These are phyloP conservation scores for Metschnikowia borealis DNA, from an alignment of 805 yeast species.

Conservation along the genomic window DNA sequence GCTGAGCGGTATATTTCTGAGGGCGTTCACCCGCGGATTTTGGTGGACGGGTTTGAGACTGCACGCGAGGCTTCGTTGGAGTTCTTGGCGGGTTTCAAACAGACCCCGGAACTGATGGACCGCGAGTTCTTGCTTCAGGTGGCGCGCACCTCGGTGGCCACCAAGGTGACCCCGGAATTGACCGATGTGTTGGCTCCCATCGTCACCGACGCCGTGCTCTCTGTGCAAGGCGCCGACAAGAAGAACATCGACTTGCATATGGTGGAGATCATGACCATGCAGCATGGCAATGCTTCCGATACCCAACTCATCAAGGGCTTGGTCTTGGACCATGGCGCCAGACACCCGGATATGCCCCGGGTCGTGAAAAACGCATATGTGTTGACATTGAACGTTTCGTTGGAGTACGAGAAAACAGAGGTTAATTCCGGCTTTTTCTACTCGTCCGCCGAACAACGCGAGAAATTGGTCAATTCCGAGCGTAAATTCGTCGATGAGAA, in stretches of 20 bases:
- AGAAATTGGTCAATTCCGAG: slow-evolving; percentile 88
- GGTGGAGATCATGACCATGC: slow-evolving; percentile 99
- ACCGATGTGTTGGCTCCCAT: slow-evolving; percentile 84
- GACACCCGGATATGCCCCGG: slow-evolving; percentile 99
- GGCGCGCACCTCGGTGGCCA: slow-evolving; percentile 82
- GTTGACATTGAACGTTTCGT: slow-evolving; percentile 84
- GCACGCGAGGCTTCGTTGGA: slow-evolving; percentile 76
- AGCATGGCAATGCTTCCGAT: slow-evolving; percentile 80
- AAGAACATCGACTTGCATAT: slow-evolving; percentile 79
- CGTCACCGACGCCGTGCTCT: slow-evolving; percentile 92
- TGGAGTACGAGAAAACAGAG: slow-evolving; percentile 97
- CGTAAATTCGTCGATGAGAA: slow-evolving; percentile 93
- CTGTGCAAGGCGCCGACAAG: slow-evolving; percentile 53
- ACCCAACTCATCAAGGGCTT: slow-evolving; percentile 82
- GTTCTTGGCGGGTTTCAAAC: slow-evolving; percentile 65
- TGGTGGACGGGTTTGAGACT: slow-evolving; percentile 91
- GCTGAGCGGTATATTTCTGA: slow-evolving; percentile 89
- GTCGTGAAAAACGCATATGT: slow-evolving; percentile 78
- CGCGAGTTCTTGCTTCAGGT: slow-evolving; percentile 88
- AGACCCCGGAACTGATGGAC: slow-evolving; percentile 51
- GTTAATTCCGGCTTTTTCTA: slow-evolving; percentile 95
- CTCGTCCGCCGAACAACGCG: slow-evolving; percentile 93
- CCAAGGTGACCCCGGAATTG: slow-evolving; percentile 77
- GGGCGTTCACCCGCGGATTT: slow-evolving; percentile 93
- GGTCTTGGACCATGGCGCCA: slow-evolving; percentile 95